These are phyloP conservation scores for Penicillium paradoxum DNA, from an alignment of 495 filamentous ascomycete species.

Conservation along the genomic window DNA sequence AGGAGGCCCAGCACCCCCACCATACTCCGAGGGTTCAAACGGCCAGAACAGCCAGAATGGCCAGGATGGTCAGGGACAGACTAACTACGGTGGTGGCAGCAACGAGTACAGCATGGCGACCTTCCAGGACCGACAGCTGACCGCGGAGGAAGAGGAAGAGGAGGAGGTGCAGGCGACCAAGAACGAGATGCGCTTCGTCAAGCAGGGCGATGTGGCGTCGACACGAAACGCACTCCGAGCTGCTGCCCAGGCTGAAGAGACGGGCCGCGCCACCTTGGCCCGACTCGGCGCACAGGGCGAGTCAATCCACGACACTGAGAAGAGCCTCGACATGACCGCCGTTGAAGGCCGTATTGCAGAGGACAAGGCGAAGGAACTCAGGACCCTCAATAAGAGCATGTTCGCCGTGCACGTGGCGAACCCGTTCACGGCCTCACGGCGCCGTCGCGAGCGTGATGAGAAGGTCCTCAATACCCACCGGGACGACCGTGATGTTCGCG, in stretches of 20 bases:
- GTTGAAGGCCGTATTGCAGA: conserved; percentile 67
- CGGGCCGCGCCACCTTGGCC: conserved; percentile 62
- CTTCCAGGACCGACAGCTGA: conserved; percentile 63
- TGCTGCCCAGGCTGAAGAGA: conserved; percentile 65
- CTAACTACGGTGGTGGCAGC: conserved; percentile 43
- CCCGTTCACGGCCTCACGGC: conserved; percentile 59
- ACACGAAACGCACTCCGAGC: conserved; percentile 64
- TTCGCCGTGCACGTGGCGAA: conserved; percentile 73
- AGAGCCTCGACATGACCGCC: conserved; percentile 63
- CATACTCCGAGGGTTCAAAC: conserved; percentile 35
- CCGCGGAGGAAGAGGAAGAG: conserved; percentile 67
- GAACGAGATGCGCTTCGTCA: conserved; percentile 68
- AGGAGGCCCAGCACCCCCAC: conserved; percentile 35
- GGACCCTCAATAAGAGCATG: conserved; percentile 75
- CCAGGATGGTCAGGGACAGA: too few relatives aligned
- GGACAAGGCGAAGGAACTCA: conserved; percentile 69
- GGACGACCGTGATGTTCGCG: conserved; percentile 60
- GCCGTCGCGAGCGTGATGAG: conserved; percentile 55
- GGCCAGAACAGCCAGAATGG: too few relatives aligned
- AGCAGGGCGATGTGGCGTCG: conserved; percentile 67
- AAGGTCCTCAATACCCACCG: conserved; percentile 58
- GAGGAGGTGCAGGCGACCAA: conserved; percentile 65
- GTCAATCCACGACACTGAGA: conserved; percentile 71
- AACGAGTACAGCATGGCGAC: conserved; percentile 54
- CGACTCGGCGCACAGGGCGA: conserved; percentile 72